Evolutionary conservation across 2,329 filamentous ascomycete genomes (phyloP).

Genomic region (Raffaelea arxii): DNA sequence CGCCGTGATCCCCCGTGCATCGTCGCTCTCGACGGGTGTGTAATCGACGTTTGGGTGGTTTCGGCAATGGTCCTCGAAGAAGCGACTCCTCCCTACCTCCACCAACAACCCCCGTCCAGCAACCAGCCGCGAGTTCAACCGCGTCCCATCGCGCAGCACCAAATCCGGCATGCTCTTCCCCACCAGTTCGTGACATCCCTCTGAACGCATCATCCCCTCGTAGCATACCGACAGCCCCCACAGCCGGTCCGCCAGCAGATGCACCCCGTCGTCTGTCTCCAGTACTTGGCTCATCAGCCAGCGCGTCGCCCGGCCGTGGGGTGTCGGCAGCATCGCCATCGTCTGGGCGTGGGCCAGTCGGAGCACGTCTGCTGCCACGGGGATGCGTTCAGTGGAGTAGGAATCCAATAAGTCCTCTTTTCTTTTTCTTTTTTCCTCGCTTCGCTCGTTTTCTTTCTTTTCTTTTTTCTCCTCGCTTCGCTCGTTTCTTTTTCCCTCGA

Average conservation of each 20-base stretch:
- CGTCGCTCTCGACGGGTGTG: neutral
- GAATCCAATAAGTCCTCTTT: constrained; percentile 27
- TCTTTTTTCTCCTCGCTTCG: no score
- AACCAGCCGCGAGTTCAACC: constrained; percentile 21
- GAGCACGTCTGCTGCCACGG: constrained; percentile 25
- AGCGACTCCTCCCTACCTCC: no score
- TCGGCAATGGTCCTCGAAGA: no score
- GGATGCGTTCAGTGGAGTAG: constrained; percentile 36
- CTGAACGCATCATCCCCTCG: no score
- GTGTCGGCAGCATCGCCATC: constrained; percentile 19
- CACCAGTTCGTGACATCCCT: no score
- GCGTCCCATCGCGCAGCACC: constrained; percentile 7
- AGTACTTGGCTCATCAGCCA: constrained; percentile 18
- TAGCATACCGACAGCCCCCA: no score
- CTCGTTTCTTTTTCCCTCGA: neutral
- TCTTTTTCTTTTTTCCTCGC: neutral
- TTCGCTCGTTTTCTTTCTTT: neutral
- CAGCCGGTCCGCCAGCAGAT: constrained; percentile 9
- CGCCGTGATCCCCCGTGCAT: constrained; percentile 1
- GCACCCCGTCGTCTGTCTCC: constrained; percentile 17
- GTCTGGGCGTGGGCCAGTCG: constrained; percentile 29
- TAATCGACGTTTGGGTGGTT: neutral
- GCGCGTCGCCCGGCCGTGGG: constrained; percentile 16
- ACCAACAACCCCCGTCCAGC: constrained; percentile 19
- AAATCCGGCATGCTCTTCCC: constrained; percentile 9